A percentile compares a stretch with the other conserved stretches of the same genome.
phyloP scores from a whole-genome alignment of 2,329 filamentous ascomycete species.

The Botryotinia convoluta region DNA sequence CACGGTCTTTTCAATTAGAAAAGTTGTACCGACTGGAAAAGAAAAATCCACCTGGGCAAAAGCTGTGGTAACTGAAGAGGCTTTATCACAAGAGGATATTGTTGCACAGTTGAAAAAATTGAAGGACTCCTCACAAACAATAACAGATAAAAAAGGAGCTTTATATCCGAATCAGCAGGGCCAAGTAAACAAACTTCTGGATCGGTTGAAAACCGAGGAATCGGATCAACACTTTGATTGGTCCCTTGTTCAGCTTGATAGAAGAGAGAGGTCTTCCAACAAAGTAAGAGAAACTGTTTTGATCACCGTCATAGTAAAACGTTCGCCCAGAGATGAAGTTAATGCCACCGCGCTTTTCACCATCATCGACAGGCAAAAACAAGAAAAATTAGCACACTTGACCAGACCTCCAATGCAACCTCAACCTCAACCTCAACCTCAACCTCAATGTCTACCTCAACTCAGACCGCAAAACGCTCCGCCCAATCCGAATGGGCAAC shows the following conservation, averaged over 20 bases:
- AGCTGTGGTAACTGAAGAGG: conserved; percentile 31
- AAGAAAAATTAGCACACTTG: conserved; percentile 20
- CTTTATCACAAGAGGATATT: conserved; percentile 33
- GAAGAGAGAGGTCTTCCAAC: conserved; percentile 20
- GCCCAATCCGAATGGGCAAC: conserved; percentile 3
- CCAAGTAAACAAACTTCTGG: conserved; percentile 35
- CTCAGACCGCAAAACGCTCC: conserved; percentile 2
- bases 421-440: background rate
- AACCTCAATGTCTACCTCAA: background rate
- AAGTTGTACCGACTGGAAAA: conserved; percentile 26
- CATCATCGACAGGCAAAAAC: conserved; percentile 27
- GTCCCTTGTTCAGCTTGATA: conserved; percentile 35
- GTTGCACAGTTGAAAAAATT: conserved; percentile 33
- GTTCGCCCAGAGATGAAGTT: conserved; percentile 25
- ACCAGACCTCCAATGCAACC: conserved; percentile 20
- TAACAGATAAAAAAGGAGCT: conserved; percentile 34
- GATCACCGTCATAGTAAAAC: conserved; percentile 35
- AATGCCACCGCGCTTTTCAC: conserved; percentile 28
- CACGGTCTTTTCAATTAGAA: conserved; percentile 30
- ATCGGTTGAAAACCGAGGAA: conserved; percentile 31
- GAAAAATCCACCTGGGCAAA: conserved; percentile 35
- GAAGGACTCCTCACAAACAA: conserved; percentile 27
- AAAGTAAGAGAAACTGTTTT: conserved; percentile 31
- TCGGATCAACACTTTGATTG: conserved; percentile 32
- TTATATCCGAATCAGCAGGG: conserved; percentile 32